phyloP scores from a whole-genome alignment of 2,329 filamentous ascomycete species.

The Penicillium decumbens region DNA sequence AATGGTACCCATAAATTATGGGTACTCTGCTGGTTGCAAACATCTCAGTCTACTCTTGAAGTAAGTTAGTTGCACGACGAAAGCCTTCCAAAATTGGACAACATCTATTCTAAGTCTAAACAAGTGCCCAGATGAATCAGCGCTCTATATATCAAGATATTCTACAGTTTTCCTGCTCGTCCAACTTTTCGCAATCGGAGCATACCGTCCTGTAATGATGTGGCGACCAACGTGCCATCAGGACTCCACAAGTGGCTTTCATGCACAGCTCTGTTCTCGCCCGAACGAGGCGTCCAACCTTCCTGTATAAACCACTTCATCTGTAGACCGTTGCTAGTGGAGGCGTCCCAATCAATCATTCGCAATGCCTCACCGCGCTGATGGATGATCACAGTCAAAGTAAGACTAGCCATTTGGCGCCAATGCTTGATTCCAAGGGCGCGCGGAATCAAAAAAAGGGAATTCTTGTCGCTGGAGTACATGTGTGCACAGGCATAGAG shows the following conservation, averaged over 20 bases:
- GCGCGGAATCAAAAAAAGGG: slow-evolving; percentile 50
- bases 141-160: not conserved
- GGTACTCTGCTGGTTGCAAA: too few species aligned
- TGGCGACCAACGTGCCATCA: slow-evolving; percentile 45
- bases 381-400: slow-evolving; percentile 49
- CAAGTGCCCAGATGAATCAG: not conserved
- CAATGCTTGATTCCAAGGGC: slow-evolving; percentile 43
- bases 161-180: slow-evolving; percentile 21
- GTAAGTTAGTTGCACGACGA: too few species aligned
- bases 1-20: too few species aligned
- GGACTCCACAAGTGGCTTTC: slow-evolving; percentile 46
- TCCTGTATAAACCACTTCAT: slow-evolving; percentile 50
- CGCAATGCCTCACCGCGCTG: slow-evolving; percentile 37
- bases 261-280: slow-evolving; percentile 45
- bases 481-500: slow-evolving; percentile 56
- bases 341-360: slow-evolving; percentile 38
- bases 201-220: slow-evolving; percentile 49
- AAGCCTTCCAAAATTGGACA: not conserved
- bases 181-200: slow-evolving; percentile 29
- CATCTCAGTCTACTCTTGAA: too few species aligned
- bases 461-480: slow-evolving; percentile 55
- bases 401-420: slow-evolving; percentile 46
- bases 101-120: not conserved
- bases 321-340: slow-evolving; percentile 13
- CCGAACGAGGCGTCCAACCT: slow-evolving; percentile 43